Evolutionary conservation across 768 basidiomycete species (phyloP), one percentile per base, ranked within the genome.

Genomic region (Daedaleopsis nitida): DNA sequence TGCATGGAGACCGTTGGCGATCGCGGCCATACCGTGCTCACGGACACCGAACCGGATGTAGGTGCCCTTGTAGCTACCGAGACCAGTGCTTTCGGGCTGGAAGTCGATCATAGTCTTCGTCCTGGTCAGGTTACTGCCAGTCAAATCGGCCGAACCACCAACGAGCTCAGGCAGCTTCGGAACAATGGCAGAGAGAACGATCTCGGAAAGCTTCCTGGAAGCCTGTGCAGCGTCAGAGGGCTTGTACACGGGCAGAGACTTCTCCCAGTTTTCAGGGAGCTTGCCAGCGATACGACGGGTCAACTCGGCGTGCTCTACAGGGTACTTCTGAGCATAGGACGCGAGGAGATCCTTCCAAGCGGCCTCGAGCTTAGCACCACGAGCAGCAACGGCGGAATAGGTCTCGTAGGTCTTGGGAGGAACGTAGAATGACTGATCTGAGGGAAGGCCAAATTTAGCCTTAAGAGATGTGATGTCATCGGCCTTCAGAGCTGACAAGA

Each of bases 11-110:
- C 95, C 95, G 74, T 97, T 97, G 66, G 88, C 92, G 69, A 98
- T 94, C 57, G 95, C 96, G 69, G 90, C 92, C 95, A 97, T 98
- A 67, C 81, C 96, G 76, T 98, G 96, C 75, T 98, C 96, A 76
- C 96, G 92, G 59, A 98, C 94, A 84, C 96, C 96, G 78, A 91
- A 98, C 57, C 95, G 91, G 73, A 98, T 86, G 75, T 98, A 97
- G 50, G 88, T 90, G 55, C 96, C 96, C 58, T 86, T 77, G 75
- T 94, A 96, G 60, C 74, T 81, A 60, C 96, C 96, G 47, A 96
- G 82, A 35, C 86, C 86, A 19, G 92, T 95, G 77, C 81, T 86
- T 19, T 91, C 90, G 44, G 85, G 91, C 75, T 98, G 96, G 88
- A 98, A 96, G 77, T 98, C 96, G 61, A 86, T 79, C n/a, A 83